phyloP scores from a whole-genome alignment of 306 rosid species.

The Inga oerstediana region DNA sequence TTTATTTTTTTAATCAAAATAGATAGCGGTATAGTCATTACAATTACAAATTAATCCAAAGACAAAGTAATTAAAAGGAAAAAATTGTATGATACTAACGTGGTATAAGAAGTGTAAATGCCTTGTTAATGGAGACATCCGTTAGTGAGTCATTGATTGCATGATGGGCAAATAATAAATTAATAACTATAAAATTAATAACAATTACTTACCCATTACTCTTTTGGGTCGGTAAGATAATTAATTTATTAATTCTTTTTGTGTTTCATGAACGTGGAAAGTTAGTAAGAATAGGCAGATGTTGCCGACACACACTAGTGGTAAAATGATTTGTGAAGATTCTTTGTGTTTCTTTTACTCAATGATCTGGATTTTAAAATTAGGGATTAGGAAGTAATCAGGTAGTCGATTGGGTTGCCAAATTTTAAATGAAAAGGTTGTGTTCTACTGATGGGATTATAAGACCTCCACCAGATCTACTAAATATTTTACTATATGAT shows the following conservation, averaged over 20 bases:
- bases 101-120: not conserved
- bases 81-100: not conserved
- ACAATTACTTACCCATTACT: conserved; percentile 10
- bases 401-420: too few relatives aligned
- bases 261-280: conserved; percentile 19
- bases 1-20: not conserved
- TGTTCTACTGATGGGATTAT: too few relatives aligned
- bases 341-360: conserved; percentile 4
- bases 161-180: conserved; percentile 8
- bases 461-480: too few relatives aligned
- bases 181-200: not conserved
- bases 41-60: not conserved
- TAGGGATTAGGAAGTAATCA: not conserved
- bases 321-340: conserved; percentile 29
- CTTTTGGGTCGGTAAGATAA: not conserved
- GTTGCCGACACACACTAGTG: conserved; percentile 45
- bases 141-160: conserved; percentile 23
- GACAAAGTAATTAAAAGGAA: not conserved
- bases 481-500: too few relatives aligned
- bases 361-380: conserved; percentile 32
- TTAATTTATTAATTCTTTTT: not conserved
- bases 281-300: not conserved
- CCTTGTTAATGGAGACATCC: not conserved
- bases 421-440: too few relatives aligned
- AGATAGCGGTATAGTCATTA: not conserved